phyloP scores from a whole-genome alignment of 2,329 filamentous ascomycete species.

The Aureobasidium sp. region DNA sequence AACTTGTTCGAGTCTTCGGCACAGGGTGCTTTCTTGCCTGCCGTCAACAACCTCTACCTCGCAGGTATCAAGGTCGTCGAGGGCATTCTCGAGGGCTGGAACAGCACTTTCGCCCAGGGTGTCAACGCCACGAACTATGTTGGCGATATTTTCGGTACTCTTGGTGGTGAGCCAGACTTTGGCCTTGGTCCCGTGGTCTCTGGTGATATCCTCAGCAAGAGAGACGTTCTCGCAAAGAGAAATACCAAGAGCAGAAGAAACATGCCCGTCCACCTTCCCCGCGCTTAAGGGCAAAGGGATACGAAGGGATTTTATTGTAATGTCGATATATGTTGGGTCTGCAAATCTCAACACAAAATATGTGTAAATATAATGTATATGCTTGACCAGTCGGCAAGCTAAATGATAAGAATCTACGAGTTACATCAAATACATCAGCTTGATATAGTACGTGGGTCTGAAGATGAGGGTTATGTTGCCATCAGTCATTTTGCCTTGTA shows the following conservation, averaged over 20 bases:
- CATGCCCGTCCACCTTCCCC: neutral
- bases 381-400: neutral
- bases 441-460: no score
- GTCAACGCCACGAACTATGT: conserved; percentile 54
- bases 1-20: conserved; percentile 52
- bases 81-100: conserved; percentile 58
- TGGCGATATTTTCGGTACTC: conserved; percentile 62
- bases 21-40: conserved; percentile 58
- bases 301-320: neutral
- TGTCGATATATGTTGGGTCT: neutral
- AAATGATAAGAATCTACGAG: neutral
- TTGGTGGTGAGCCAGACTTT: conserved; percentile 61
- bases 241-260: neutral
- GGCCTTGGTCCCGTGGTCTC: conserved; percentile 44
- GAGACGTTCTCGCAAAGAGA: conserved; percentile 16
- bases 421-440: no score
- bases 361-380: neutral
- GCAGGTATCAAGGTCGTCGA: conserved; percentile 59
- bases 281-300: neutral
- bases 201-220: conserved; percentile 8
- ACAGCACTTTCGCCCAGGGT: conserved; percentile 50
- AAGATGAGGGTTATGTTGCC: no score
- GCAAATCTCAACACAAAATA: neutral
- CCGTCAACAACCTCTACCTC: conserved; percentile 59
- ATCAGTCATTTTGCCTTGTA: no score